Evolutionary conservation across 257 asterid species (phyloP), one percentile per base, ranked within the genome.

Genomic region (Solanum peruvianum): DNA sequence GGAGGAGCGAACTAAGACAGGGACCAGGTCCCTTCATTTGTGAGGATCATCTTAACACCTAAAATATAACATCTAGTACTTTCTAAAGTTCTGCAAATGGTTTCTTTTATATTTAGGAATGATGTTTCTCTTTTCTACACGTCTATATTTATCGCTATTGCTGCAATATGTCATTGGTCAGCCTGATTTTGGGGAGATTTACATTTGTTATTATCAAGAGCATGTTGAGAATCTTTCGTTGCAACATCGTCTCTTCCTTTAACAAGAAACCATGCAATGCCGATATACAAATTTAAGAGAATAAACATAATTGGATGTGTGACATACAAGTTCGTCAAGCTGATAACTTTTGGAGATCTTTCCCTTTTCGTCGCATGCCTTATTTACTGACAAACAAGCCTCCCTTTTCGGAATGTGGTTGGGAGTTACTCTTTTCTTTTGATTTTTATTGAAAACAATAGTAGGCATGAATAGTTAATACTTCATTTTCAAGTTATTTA

Each of bases 101-200:
- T 18, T 71, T 4, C 15, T 33, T 16, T 37, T 73, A 62, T 62
- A 62, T 62, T 11, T 62, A 62, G n/a, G 8, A 62, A n/a, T 62
- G 70, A 62, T 62, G 31, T 4, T 62, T 62, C 70, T 62, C 70
- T 25, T n/a, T 62, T 31, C 70, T 62, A 62, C 31, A 62, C 29
- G 69, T 60, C 69, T n/a, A 60, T 9, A 11, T 60, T 6, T n/a
- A 62, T 62, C 1, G 31, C 15, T 62, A n/a, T 13, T n/a, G 70
- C 15, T 62, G 15, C 31, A 62, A 62, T 31, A 62, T 62, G 70
- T 62, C 31, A n/a, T 62, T 7, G 7, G 15, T 89, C 52, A 83
- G 93, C 70, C 11, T 82, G 87, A 78, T 89, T 88, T 21, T 35
- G 37, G 86, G 31, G 21, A 44, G 20, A 73, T 56, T 44, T 52